These are phyloP conservation scores for Colletotrichum chrysophilum DNA, from an alignment of 2,329 filamentous ascomycete species.

Conservation along the genomic window DNA sequence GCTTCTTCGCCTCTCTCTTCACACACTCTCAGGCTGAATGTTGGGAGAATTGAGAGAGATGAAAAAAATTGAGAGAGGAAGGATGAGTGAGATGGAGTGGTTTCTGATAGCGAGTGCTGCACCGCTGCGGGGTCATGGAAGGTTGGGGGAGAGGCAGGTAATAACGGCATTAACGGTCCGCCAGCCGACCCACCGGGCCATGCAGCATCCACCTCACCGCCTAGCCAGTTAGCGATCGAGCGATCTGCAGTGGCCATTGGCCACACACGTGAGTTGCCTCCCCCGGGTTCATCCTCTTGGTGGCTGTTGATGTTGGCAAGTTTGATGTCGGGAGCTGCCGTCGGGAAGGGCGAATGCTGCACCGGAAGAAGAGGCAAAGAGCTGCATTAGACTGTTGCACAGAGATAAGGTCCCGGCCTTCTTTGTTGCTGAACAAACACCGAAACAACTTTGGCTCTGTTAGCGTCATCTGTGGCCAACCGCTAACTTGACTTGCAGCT, in stretches of 20 bases:
- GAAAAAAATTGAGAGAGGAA: not conserved
- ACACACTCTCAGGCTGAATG: not conserved
- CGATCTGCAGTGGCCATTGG: not conserved
- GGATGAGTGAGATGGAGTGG: not conserved
- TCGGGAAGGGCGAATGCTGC: not conserved
- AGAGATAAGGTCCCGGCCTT: not conserved
- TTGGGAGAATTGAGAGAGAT: not conserved
- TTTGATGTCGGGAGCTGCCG: not conserved
- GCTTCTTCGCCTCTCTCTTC: not conserved
- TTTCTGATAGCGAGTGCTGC: not conserved
- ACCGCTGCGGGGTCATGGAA: not conserved
- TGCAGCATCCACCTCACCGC: not conserved
- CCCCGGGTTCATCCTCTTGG: not conserved
- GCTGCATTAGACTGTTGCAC: not conserved
- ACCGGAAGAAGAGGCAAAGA: not conserved
- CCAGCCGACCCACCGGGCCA: not conserved
- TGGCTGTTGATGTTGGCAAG: not conserved
- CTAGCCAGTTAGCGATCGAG: not conserved
- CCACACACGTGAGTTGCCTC: not conserved
- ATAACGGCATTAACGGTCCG: conserved; percentile 7
- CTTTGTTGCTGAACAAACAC: not conserved
- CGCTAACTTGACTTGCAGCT: not conserved
- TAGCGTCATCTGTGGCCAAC: not conserved
- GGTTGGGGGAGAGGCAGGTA: conserved; percentile 6
- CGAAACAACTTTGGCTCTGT: not conserved